Base-by-base conservation (phyloP, 495 filamentous ascomycete species). In the Aspergillus sclerotiicarbonarius region DNA sequence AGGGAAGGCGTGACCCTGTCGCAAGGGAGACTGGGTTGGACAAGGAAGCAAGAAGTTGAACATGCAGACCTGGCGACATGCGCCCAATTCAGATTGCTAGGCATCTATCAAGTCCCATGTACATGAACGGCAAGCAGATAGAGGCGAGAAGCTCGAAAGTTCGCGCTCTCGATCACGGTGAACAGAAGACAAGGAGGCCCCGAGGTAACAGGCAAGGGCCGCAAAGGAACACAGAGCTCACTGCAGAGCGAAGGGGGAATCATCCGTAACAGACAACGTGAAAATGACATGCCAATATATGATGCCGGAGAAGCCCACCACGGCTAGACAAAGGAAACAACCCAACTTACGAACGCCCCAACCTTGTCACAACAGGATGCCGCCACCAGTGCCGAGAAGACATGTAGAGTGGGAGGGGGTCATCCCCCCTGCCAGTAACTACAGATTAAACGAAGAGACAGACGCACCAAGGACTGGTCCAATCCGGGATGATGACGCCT, bases 211-310 rank as follows among this genome's bases (percentile, higher is more conserved):
- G 44, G 56, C 32, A 51, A 51, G 41, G 56, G 43, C 29, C 57
- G 51, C 51, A 54, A 53, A 60, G 60, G 30, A 52, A 50, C 57
- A 56, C 31, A 43, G 25, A 57, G 49, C 53, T 37, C 53, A 52
- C 53, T 44, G 55, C 48, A 47, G 54, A 54, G 57, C 53, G 60
- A 65, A 59, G 54, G 67, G 71, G 69, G 67, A 74, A 74, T 71
- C 71, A 74, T 69, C 66, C 66, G 59, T 57, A 56, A 66, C 58
- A 65, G 48, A 57, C 50, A 56, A 58, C 32, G 35, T 33, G 53
- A 49, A 60, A 51, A 43, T 18, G 30, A 52, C 35, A 39, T 35
- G 25, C 29, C 48, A 25, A 58, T 50, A 50, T 31, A 4, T 37
- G 31, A n/a, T 48, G 31, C 47, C 39, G 35, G 39, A 43, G 41